A percentile compares a stretch with the other conserved stretches of the same genome.
phyloP scores from a whole-genome alignment of 2,329 filamentous ascomycete species.

The Fusarium gaditjirri region DNA sequence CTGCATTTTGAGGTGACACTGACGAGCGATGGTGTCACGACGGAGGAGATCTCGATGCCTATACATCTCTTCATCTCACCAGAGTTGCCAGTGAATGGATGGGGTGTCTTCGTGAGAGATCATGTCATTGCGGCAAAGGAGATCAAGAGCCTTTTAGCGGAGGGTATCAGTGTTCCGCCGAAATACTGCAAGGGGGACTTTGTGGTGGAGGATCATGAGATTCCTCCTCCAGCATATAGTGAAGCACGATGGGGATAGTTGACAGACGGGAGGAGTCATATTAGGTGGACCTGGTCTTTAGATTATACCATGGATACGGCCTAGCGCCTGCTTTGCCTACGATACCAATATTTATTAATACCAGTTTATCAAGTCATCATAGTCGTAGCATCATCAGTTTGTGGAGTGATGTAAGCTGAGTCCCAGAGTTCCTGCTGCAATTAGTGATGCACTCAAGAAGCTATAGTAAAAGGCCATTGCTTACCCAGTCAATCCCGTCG shows the following conservation, averaged over 20 bases:
- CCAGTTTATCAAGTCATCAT: background rate
- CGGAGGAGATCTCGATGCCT: background rate
- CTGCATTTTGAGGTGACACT: background rate
- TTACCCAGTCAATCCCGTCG: slow-evolving; percentile 20
- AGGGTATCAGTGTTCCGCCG: background rate
- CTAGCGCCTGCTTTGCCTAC: background rate
- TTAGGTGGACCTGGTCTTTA: fast-evolving
- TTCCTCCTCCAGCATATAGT: slow-evolving; percentile 3
- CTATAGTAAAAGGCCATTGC: fast-evolving
- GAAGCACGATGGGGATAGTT: background rate
- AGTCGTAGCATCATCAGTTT: background rate
- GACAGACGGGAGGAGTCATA: fast-evolving
- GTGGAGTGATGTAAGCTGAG: slow-evolving; percentile 3
- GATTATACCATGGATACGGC: background rate
- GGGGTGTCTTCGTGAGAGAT: slow-evolving; percentile 1
- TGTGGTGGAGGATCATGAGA: background rate
- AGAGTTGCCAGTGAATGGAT: background rate
- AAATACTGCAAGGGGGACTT: background rate
- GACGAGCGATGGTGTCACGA: background rate
- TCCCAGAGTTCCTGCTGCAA: background rate
- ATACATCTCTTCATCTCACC: slow-evolving; percentile 10
- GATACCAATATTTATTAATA: background rate
- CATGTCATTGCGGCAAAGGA: background rate
- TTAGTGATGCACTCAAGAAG: fast-evolving
- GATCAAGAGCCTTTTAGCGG: background rate